phyloP scores from a whole-genome alignment of 2,329 filamentous ascomycete species.

The Aureobasidium melanogenum region DNA sequence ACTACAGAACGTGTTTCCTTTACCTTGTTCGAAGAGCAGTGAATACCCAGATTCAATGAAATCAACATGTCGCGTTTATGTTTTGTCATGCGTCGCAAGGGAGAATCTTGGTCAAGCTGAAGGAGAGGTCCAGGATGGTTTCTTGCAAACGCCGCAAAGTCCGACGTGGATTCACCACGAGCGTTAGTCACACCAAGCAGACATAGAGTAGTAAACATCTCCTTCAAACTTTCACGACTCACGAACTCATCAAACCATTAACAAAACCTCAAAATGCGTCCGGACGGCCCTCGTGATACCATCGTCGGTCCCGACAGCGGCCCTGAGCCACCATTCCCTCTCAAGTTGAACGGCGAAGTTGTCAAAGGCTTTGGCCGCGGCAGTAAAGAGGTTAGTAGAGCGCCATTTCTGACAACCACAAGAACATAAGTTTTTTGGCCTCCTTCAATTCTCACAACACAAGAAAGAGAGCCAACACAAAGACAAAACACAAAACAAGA shows the following conservation, averaged over 20 bases:
- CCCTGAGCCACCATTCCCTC: slow-evolving; percentile 69
- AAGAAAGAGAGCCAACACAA: not conserved
- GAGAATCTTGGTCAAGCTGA: too few relatives aligned
- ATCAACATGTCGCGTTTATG: too few relatives aligned
- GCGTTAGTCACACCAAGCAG: too few relatives aligned
- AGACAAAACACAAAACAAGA: not conserved
- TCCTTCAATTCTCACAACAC: not conserved
- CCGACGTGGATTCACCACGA: too few relatives aligned
- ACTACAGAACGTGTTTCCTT: too few relatives aligned
- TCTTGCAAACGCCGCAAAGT: not conserved
- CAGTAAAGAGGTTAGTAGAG: slow-evolving; percentile 64
- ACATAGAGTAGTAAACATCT: too few relatives aligned
- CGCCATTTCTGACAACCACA: not conserved
- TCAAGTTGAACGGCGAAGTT: slow-evolving; percentile 75
- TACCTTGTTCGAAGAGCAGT: too few relatives aligned
- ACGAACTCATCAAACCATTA: not conserved
- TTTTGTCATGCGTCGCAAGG: too few relatives aligned
- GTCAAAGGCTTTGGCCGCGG: slow-evolving; percentile 91
- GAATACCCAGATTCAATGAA: too few relatives aligned
- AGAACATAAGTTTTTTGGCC: not conserved
- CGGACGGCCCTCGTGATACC: slow-evolving; percentile 50
- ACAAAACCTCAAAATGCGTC: slow-evolving; percentile 21
- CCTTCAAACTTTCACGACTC: not conserved
- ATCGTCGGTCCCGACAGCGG: slow-evolving; percentile 66
- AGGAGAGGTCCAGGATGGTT: too few relatives aligned